Evolutionary conservation across 345 rosid genomes (phyloP).

Genomic region (Citrus mangshanensis): DNA sequence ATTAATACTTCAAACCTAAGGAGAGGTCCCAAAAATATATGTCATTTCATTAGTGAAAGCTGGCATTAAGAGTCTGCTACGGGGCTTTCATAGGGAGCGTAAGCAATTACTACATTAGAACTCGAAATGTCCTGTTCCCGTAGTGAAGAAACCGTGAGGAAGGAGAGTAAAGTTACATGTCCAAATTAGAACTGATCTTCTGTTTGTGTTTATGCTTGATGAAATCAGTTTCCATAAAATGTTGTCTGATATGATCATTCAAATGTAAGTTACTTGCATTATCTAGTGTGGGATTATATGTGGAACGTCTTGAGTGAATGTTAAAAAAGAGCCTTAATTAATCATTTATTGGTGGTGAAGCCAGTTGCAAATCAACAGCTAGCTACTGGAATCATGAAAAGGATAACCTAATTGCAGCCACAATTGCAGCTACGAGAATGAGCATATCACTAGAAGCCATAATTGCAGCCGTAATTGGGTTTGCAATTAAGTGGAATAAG

Average conservation of each 20-base stretch:
- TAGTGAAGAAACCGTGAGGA: constrained; percentile 39
- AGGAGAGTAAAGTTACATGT: not conserved
- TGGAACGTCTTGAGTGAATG: not conserved
- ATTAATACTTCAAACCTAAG: too few species aligned
- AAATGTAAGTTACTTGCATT: not conserved
- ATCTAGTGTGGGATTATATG: not conserved
- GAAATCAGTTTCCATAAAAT: not conserved
- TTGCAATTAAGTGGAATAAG: too few species aligned
- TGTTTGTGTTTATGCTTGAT: not conserved
- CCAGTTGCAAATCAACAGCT: too few species aligned
- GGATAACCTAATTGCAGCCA: too few species aligned
- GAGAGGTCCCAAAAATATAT: too few species aligned
- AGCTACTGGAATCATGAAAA: too few species aligned
- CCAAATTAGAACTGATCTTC: not conserved
- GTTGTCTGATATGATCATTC: not conserved
- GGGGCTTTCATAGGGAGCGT: constrained; percentile 49
- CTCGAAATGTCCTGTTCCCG: constrained; percentile 46
- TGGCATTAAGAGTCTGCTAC: constrained; percentile 1
- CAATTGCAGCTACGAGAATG: too few species aligned
- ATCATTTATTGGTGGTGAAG: too few species aligned
- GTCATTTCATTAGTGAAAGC: not conserved
- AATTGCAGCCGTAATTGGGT: too few species aligned
- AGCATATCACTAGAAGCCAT: too few species aligned
- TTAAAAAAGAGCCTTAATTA: too few species aligned
- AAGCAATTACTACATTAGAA: constrained; percentile 39